These are phyloP conservation scores for Agarophyton chilense DNA, from an alignment of 23 red algal species.

Conservation along the genomic window DNA sequence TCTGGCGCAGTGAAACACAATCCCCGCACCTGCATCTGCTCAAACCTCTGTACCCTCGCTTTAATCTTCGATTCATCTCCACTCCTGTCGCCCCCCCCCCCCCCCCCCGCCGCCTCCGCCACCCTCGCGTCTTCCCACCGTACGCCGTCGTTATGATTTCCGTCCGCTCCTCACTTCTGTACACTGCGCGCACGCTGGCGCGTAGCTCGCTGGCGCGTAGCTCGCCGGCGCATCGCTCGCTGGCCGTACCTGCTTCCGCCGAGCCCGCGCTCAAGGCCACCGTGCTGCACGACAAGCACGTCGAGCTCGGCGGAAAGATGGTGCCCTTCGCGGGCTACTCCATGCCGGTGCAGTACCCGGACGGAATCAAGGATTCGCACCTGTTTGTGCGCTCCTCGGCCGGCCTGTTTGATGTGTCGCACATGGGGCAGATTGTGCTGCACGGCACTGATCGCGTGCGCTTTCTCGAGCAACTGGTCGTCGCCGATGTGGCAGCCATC, in stretches of 20 bases:
- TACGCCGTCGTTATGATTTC: neutral
- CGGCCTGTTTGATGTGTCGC: slow-evolving; percentile 95
- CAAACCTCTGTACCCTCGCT: no score
- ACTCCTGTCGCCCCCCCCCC: neutral
- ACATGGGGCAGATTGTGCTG: slow-evolving; percentile 96
- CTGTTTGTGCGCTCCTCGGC: slow-evolving; percentile 89
- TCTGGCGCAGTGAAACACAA: slow-evolving; percentile 30
- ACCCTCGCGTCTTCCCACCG: neutral
- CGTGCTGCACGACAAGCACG: slow-evolving; percentile 89
- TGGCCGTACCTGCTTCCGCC: slow-evolving; percentile 49
- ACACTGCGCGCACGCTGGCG: no score
- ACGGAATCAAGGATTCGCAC: slow-evolving; percentile 95
- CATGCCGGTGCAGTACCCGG: slow-evolving; percentile 95
- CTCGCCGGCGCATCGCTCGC: neutral
- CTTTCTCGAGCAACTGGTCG: slow-evolving; percentile 87
- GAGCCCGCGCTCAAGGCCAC: slow-evolving; percentile 87
- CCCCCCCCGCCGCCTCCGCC: neutral
- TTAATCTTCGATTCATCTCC: slow-evolving; percentile 29
- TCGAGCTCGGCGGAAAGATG: slow-evolving; percentile 86
- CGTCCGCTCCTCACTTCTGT: slow-evolving; percentile 1
- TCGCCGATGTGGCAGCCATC: slow-evolving; percentile 76
- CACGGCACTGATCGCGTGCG: slow-evolving; percentile 78
- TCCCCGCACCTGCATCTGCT: neutral
- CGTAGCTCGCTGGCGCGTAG: neutral
- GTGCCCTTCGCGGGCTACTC: slow-evolving; percentile 93